Evolutionary conservation across 2,329 filamentous ascomycete genomes (phyloP).

Genomic region (Colletotrichum abscissum): DNA sequence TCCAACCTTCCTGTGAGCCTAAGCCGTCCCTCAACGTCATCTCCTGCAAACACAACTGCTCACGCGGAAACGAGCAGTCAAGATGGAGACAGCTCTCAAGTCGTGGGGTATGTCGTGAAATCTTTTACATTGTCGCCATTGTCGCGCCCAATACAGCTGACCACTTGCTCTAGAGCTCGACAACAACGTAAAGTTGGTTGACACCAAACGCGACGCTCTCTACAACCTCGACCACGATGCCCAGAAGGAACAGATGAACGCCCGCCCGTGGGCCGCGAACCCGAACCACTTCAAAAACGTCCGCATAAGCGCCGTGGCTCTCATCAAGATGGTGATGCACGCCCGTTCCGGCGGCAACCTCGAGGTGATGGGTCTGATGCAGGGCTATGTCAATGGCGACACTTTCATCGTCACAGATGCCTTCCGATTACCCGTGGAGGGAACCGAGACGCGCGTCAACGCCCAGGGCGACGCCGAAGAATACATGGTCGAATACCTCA

Average conservation of each 20-base stretch:
- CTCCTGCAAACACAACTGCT: conserved; percentile 18
- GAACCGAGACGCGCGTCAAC: conserved; percentile 98
- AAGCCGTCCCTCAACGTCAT: background rate
- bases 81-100: conserved; percentile 43
- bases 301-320: conserved; percentile 90
- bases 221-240: conserved; percentile 81
- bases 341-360: conserved; percentile 92
- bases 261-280: conserved; percentile 81
- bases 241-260: conserved; percentile 73
- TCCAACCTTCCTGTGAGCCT: background rate
- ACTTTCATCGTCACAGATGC: conserved; percentile 94
- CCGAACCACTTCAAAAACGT: conserved; percentile 92
- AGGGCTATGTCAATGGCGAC: conserved; percentile 88
- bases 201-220: conserved; percentile 88
- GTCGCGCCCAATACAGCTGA: background rate
- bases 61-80: conserved; percentile 23
- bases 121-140: background rate
- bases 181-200: conserved; percentile 85
- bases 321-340: conserved; percentile 99
- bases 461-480: conserved; percentile 96
- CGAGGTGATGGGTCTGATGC: conserved; percentile 98
- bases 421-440: conserved; percentile 93
- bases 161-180: conserved; percentile 75
- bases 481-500: conserved; percentile 91
- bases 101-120: conserved; percentile 40